Base-by-base conservation (phyloP, 1,139 yeast genomes). In the Geotrichum carabidarum region DNA sequence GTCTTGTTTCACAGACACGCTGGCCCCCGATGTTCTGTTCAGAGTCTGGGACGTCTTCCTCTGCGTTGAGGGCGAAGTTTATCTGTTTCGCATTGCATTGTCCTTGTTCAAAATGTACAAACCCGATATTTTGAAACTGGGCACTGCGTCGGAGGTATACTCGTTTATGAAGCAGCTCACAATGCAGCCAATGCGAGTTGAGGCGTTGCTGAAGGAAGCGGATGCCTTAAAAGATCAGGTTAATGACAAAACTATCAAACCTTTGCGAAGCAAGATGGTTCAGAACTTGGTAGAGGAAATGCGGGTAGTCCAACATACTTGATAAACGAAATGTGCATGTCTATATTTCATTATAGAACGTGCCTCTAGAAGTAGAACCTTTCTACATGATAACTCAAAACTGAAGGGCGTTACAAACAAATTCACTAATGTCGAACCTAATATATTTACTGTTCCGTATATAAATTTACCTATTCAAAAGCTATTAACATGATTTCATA, bases 21-120 rank as follows among this genome's bases (percentile, higher is more conserved):
- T 79, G 14, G 78, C 80, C 1, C 71, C 79, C 3, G 83, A 81
- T 38, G 71, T 75, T 4, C 74, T 82, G 70, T 77, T 79, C 64
- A 72, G 79, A 50, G 66, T 80, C 8, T 78, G 83, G 73, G 84
- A 81, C 63, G 75, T 74, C 44, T 64, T 81, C 40, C 68, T 81
- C 40, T 71, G 75, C 60, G 61, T 71, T 31, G 74, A 72, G 53
- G 78, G 77, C 4, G 73, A 71, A 50, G 65, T 62, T 0, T 72
- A 65, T 60, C 68, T 67, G 58, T 74, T 65, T 58, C 68, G 71
- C 54, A 64, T 71, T 4, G 75, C 77, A 0, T 63, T 79, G 40
- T 74, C 79, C 0, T 61, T 77, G 31, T 74, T 78, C 63, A 73
- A 74, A 55, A 63, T 73, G 14, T 72, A 73, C 56, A 78, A 77